These are phyloP conservation scores for Chaetomium sp. DNA, from an alignment of 2,329 filamentous ascomycete species.

Conservation along the genomic window DNA sequence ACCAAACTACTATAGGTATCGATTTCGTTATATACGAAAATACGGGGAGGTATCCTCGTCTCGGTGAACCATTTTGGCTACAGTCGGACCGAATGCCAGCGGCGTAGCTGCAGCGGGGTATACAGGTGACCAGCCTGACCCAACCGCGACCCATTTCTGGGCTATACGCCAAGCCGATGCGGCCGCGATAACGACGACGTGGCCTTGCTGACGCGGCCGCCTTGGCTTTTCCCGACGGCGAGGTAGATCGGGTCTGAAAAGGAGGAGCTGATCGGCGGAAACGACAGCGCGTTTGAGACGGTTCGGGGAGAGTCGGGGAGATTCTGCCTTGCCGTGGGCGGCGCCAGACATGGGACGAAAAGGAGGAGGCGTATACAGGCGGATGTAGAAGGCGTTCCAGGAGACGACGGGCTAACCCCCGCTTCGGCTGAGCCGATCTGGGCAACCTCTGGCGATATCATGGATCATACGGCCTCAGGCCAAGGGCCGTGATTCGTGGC, in stretches of 20 bases:
- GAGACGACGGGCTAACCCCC: constrained; percentile 13
- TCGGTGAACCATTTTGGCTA: constrained; percentile 6
- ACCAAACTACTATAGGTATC: constrained; percentile 7
- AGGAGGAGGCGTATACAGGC: constrained; percentile 4
- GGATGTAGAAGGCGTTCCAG: too few relatives aligned
- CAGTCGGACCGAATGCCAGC: constrained; percentile 14
- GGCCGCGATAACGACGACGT: constrained; percentile 4
- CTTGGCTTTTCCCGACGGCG: constrained; percentile 7
- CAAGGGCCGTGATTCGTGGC: constrained; percentile 15
- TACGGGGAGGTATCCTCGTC: constrained; percentile 3
- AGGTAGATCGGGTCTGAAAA: constrained; percentile 7
- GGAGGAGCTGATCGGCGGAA: constrained; percentile 4
- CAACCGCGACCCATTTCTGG: constrained; percentile 9
- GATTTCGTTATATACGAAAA: constrained; percentile 6
- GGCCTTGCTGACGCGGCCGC: constrained; percentile 6
- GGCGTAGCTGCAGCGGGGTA: not conserved
- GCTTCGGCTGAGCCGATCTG: constrained; percentile 12
- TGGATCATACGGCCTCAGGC: constrained; percentile 8
- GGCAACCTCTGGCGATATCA: constrained; percentile 10
- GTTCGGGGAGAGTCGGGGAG: constrained; percentile 17
- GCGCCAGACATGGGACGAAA: not conserved
- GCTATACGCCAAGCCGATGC: constrained; percentile 4
- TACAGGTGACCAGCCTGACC: not conserved
- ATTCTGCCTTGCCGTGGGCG: constrained; percentile 10
- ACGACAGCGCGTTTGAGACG: not conserved